A percentile compares a stretch with the other conserved stretches of the same genome.
These are phyloP conservation scores for Trichoderma oligosporum DNA, from an alignment of 2,329 filamentous ascomycete genomes.

Conservation along the genomic window DNA sequence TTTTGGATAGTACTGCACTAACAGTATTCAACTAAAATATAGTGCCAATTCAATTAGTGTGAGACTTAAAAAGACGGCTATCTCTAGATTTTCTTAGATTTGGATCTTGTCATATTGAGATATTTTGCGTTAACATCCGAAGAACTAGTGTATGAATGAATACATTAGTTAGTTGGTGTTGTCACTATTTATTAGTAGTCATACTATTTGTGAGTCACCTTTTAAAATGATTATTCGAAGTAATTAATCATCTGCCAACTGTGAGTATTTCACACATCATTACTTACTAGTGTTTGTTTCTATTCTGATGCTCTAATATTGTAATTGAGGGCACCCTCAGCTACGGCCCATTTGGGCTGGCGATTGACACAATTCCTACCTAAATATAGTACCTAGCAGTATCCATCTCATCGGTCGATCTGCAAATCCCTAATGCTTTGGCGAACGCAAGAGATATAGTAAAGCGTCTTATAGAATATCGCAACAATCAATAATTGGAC, in stretches of 20 bases:
- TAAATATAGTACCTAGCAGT: not conserved
- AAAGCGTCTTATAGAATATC: not conserved
- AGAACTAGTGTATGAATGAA: too few relatives aligned
- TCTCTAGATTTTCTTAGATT: not conserved
- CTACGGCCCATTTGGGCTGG: too few relatives aligned
- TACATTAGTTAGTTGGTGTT: not conserved
- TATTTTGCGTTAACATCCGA: not conserved
- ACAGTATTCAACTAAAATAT: rapidly evolving
- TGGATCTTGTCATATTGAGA: not conserved
- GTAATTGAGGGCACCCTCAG: too few relatives aligned
- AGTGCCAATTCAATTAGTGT: not conserved
- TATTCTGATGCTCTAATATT: too few relatives aligned
- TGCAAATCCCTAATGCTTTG: not conserved
- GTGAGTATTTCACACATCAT: not conserved
- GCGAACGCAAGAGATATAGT: not conserved
- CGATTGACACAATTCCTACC: too few relatives aligned
- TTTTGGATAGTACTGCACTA: not conserved
- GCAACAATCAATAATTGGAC: not conserved
- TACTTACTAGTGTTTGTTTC: not conserved
- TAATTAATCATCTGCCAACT: not conserved
- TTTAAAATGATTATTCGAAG: not conserved
- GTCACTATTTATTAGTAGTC: not conserved
- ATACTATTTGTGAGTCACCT: not conserved
- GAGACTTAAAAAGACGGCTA: not conserved
- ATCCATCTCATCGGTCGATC: slow-evolving; percentile 2